Conservation (phyloP, 139 green algal species). For the Monoraphidium neglectum region DNA sequence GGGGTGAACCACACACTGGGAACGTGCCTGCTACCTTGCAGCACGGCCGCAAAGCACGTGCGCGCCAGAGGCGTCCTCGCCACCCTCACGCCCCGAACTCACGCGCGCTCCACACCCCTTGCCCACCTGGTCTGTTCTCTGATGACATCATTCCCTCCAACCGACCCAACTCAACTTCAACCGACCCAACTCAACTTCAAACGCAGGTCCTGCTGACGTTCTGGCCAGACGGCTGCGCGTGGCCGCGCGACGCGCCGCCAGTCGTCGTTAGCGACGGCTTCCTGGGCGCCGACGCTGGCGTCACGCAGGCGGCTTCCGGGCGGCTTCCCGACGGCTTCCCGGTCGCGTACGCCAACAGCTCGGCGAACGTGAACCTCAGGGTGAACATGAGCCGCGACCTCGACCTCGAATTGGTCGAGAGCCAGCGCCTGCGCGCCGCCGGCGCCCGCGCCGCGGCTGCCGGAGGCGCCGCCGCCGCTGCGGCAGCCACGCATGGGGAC, state of each 20-base stretch:
- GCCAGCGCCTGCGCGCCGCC: constrained; percentile 25
- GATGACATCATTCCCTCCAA: too few relatives aligned
- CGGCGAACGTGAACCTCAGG: constrained; percentile 35
- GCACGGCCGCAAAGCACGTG: too few relatives aligned
- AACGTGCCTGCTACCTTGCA: too few relatives aligned
- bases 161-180: too few relatives aligned
- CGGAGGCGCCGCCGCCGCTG: not conserved
- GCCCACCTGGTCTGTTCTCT: too few relatives aligned
- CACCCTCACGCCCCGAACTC: too few relatives aligned
- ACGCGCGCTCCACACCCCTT: too few relatives aligned
- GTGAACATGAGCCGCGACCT: constrained; percentile 56
- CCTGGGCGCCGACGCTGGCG: constrained; percentile 32
- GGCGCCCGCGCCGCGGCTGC: constrained; percentile 6
- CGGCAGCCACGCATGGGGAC: constrained; percentile 33
- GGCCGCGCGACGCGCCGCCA: constrained; percentile 54
- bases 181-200: too few relatives aligned
- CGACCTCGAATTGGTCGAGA: constrained; percentile 43
- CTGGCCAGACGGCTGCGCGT: constrained; percentile 77
- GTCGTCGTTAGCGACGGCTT: constrained; percentile 53
- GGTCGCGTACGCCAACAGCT: constrained; percentile 50
- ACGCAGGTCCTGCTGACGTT: constrained; percentile 60
- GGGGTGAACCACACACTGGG: too few relatives aligned
- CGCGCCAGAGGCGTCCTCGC: too few relatives aligned
- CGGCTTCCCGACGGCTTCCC: constrained; percentile 68
- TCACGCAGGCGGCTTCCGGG: constrained; percentile 5